These are phyloP conservation scores for Colletotrichum sp. DNA, from an alignment of 2,329 filamentous ascomycete species.

Conservation along the genomic window DNA sequence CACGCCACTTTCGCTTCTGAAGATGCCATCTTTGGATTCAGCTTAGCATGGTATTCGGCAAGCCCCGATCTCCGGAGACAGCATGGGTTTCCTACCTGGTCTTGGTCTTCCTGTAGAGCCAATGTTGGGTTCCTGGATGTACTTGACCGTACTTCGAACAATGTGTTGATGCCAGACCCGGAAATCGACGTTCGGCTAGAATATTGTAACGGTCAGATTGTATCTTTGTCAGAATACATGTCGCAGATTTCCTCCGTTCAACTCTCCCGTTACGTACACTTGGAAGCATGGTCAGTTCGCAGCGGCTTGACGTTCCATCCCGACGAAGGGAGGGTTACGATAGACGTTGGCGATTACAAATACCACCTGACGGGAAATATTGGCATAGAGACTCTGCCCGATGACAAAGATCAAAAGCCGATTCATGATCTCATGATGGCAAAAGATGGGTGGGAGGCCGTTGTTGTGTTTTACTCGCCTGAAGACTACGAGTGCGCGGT, in stretches of 20 bases:
- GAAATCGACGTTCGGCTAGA: background rate
- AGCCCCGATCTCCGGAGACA: background rate
- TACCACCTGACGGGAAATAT: background rate
- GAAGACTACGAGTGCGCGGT: background rate
- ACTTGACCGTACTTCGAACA: background rate
- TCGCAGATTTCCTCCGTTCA: accelerated
- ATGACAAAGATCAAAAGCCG: background rate
- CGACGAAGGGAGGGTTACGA: background rate
- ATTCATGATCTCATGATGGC: background rate
- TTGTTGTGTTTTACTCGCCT: background rate
- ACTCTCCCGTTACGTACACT: background rate
- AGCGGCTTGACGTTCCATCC: background rate
- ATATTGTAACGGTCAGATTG: background rate
- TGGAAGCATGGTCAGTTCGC: background rate
- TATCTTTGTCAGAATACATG: background rate
- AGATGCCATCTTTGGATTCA: background rate
- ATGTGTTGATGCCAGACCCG: background rate
- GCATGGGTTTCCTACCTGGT: background rate
- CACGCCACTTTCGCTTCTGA: background rate
- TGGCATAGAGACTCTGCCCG: background rate
- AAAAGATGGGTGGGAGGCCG: background rate
- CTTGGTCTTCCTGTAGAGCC: background rate
- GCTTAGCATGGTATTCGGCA: background rate
- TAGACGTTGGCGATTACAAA: background rate
- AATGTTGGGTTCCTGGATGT: background rate